Evolutionary conservation across 768 basidiomycete genomes (phyloP).

Genomic region (Rubroboletus satanas): DNA sequence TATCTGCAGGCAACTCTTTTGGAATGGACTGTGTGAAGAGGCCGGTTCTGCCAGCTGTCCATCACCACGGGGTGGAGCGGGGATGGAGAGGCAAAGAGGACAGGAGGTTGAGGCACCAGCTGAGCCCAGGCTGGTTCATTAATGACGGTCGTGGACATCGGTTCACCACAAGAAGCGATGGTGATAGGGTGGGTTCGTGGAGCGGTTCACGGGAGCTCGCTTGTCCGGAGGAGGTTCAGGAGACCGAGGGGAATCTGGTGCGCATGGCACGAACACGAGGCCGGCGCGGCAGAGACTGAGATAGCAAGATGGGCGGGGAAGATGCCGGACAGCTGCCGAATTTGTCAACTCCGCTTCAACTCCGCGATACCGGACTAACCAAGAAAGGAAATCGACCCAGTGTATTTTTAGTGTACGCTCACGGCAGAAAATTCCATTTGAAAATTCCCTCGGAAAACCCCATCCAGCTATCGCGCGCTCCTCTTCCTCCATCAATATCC

Average conservation of each 20-base stretch:
- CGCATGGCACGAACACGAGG: slow-evolving; percentile 16
- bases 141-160: background rate
- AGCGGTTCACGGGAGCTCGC: slow-evolving; percentile 4
- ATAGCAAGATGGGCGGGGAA: background rate
- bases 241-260: slow-evolving; percentile 8
- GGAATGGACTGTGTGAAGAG: background rate
- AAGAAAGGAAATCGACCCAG: slow-evolving; percentile 18
- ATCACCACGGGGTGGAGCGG: background rate
- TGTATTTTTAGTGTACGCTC: slow-evolving; percentile 12
- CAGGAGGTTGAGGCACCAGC: no score
- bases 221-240: background rate
- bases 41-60: background rate
- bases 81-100: no score
- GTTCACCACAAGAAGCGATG: background rate
- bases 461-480: slow-evolving; percentile 14
- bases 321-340: slow-evolving; percentile 6
- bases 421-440: slow-evolving; percentile 6
- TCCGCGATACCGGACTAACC: slow-evolving; percentile 25
- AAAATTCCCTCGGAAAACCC: slow-evolving; percentile 13
- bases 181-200: background rate
- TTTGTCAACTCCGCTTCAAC: slow-evolving; percentile 14
- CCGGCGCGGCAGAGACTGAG: slow-evolving; percentile 2
- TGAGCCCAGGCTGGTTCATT: background rate
- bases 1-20: background rate
- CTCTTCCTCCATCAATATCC: slow-evolving; percentile 22